phyloP scores from a whole-genome alignment of 306 rosid genomes.

The Malus fusca region DNA sequence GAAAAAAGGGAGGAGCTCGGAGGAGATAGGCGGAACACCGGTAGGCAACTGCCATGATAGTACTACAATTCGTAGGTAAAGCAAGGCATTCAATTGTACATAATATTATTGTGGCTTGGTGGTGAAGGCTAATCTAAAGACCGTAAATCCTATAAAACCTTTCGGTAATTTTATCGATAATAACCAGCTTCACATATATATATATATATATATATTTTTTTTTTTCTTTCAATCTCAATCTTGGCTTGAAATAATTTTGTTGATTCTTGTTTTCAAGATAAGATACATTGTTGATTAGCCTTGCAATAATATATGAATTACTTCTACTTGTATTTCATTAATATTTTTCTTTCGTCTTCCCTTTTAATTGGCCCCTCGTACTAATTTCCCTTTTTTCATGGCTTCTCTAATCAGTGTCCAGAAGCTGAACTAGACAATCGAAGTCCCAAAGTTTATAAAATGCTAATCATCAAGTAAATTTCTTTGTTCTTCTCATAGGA shows the following conservation, averaged over 20 bases:
- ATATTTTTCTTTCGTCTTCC: not conserved
- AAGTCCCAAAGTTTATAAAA: not conserved
- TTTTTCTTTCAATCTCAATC: not conserved
- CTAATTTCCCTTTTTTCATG: too few relatives aligned
- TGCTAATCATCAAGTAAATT: too few relatives aligned
- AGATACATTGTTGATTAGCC: constrained; percentile 11
- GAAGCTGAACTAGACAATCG: not conserved
- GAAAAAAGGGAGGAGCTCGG: not conserved
- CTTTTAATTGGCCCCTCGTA: not conserved
- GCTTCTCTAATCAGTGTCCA: not conserved
- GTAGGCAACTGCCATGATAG: not conserved
- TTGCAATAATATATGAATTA: not conserved
- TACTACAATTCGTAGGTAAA: not conserved
- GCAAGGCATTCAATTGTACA: not conserved
- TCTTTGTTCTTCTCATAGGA: too few relatives aligned
- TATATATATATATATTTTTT: too few relatives aligned
- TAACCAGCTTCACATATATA: not conserved
- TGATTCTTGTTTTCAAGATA: constrained; percentile 26
- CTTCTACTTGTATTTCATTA: not conserved
- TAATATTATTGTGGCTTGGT: not conserved
- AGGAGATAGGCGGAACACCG: not conserved
- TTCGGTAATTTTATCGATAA: not conserved
- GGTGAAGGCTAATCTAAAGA: not conserved
- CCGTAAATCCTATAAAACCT: not conserved
- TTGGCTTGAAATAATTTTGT: not conserved